Evolutionary conservation across 2,329 filamentous ascomycete genomes (phyloP).

Genomic region (Clonostachys chloroleuca): DNA sequence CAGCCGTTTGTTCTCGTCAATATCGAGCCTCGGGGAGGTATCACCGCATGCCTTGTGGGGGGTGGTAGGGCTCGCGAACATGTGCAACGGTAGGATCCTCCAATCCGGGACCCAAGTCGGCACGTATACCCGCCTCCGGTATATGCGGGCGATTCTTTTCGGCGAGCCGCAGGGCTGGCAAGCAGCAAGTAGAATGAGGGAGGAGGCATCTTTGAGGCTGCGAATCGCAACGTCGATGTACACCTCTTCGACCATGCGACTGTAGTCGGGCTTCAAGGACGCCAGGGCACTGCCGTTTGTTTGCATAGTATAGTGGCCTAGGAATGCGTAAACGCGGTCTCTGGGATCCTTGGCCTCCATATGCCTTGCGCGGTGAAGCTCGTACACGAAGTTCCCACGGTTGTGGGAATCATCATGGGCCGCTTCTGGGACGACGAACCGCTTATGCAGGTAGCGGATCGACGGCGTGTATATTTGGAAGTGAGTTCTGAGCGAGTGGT

Average conservation of each 20-base stretch:
- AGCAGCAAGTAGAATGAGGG: constrained; percentile 21
- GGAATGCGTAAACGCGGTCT: constrained; percentile 27
- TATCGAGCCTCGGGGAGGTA: constrained; percentile 14
- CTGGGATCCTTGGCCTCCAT: constrained; percentile 22
- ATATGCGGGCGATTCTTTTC: constrained; percentile 4
- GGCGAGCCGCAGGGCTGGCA: constrained; percentile 12
- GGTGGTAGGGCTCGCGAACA: constrained; percentile 21
- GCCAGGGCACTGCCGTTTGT: constrained; percentile 12
- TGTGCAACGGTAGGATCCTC: constrained; percentile 21
- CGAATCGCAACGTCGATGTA: constrained; percentile 23
- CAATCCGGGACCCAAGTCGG: constrained; percentile 33
- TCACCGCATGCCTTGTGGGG: constrained; percentile 20
- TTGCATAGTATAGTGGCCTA: constrained; percentile 24
- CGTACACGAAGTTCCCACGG: constrained; percentile 25
- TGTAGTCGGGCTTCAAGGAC: constrained; percentile 19
- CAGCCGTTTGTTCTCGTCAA: constrained; percentile 12
- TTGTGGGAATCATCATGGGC: constrained; percentile 17
- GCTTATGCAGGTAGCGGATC: constrained; percentile 21
- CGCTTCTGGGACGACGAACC: constrained; percentile 23
- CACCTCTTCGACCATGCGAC: constrained; percentile 18
- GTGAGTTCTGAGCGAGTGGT: constrained; percentile 19
- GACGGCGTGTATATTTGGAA: constrained; percentile 23
- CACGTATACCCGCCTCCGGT: constrained; percentile 4
- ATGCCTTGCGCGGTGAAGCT: constrained; percentile 25
- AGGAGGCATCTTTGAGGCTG: constrained; percentile 15